A percentile compares a stretch with the other conserved stretches of the same genome.
Evolutionary conservation across 768 basidiomycete species (phyloP).

Genomic region (Suillus plorans): DNA sequence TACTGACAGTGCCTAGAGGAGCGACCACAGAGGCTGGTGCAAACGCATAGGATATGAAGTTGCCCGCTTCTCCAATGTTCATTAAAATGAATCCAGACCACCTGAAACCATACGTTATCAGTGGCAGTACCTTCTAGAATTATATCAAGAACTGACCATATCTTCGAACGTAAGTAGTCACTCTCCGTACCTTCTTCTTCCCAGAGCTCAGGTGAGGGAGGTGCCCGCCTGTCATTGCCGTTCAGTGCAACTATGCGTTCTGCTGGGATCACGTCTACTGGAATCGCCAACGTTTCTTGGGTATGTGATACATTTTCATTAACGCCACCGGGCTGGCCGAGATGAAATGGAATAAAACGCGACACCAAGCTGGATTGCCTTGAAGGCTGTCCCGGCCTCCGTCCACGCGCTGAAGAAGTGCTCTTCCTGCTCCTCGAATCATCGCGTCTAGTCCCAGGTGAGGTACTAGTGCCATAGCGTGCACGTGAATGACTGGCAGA

Average conservation of each 20-base stretch:
- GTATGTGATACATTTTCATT: slow-evolving; percentile 9
- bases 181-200: slow-evolving; percentile 51
- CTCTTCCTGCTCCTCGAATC: slow-evolving; percentile 30
- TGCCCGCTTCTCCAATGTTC: slow-evolving; percentile 88
- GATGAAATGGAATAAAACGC: slow-evolving; percentile 34
- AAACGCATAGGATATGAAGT: slow-evolving; percentile 88
- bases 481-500: background rate
- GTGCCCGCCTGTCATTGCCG: slow-evolving; percentile 20
- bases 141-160: slow-evolving; percentile 56
- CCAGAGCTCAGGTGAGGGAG: slow-evolving; percentile 17
- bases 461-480: slow-evolving; percentile 20
- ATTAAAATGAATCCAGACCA: slow-evolving; percentile 88
- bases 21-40: slow-evolving; percentile 93
- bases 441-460: slow-evolving; percentile 14
- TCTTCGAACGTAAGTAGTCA: slow-evolving; percentile 78
- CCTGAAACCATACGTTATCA: slow-evolving; percentile 42
- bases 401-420: slow-evolving; percentile 16
- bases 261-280: slow-evolving; percentile 43
- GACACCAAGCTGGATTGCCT: slow-evolving; percentile 34
- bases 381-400: slow-evolving; percentile 14
- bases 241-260: slow-evolving; percentile 26
- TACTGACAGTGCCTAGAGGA: slow-evolving; percentile 87
- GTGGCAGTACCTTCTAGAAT: background rate
- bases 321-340: slow-evolving; percentile 11
- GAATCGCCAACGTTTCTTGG: slow-evolving; percentile 20